phyloP scores from a whole-genome alignment of 805 yeast species.

The Clavispora vitiphila region DNA sequence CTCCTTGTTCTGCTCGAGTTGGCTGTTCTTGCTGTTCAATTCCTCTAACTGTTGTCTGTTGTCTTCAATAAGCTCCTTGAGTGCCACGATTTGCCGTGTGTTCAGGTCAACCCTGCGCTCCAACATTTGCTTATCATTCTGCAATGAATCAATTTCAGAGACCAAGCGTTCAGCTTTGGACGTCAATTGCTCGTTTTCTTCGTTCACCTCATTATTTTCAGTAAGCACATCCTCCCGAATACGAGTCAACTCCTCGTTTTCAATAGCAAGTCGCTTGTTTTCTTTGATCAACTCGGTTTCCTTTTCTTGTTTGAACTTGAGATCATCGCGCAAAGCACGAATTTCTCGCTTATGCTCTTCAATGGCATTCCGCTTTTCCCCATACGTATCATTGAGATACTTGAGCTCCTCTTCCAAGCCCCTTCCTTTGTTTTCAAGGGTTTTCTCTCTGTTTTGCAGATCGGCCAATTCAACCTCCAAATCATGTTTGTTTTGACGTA shows the following conservation, averaged over 20 bases:
- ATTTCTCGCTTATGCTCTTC: conserved; percentile 45
- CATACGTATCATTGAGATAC: conserved; percentile 20
- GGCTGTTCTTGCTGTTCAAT: conserved; percentile 21
- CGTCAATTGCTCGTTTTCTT: conserved; percentile 39
- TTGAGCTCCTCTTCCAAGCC: conserved; percentile 22
- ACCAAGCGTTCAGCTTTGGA: conserved; percentile 20
- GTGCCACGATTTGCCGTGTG: conserved; percentile 47
- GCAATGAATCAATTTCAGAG: conserved; percentile 25
- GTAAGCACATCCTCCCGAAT: conserved; percentile 24
- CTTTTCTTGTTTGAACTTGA: conserved; percentile 50
- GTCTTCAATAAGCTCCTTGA: conserved; percentile 57
- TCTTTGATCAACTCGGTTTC: conserved; percentile 66
- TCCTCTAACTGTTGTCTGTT: conserved; percentile 59
- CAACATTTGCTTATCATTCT: conserved; percentile 29
- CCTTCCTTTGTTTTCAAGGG: conserved; percentile 11
- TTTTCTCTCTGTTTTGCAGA: conserved; percentile 4
- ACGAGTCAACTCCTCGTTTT: conserved; percentile 44
- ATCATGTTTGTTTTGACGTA: conserved; percentile 19
- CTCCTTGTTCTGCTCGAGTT: conserved; percentile 29
- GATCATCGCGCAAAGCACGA: conserved; percentile 47
- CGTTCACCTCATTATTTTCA: conserved; percentile 33
- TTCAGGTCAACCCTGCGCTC: conserved; percentile 33
- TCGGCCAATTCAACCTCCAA: conserved; percentile 28
- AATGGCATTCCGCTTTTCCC: conserved; percentile 19
- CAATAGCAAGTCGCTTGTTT: conserved; percentile 55